A percentile compares a stretch with the other conserved stretches of the same genome.
These are phyloP conservation scores for Aspergillus diversus DNA, from an alignment of 495 filamentous ascomycete species.

Conservation along the genomic window DNA sequence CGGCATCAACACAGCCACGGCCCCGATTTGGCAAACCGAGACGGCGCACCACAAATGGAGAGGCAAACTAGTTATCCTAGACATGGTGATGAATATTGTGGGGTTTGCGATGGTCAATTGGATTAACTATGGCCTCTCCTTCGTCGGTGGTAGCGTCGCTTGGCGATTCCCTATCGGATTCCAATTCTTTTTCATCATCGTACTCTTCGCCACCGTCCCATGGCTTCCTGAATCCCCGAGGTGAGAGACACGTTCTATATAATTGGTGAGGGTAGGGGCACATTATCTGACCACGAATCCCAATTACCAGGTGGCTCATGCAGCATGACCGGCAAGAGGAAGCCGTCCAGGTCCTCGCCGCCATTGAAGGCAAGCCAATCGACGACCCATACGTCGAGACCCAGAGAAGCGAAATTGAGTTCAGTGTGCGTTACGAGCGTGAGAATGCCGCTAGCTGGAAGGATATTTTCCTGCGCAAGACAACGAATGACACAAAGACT, in stretches of 20 bases:
- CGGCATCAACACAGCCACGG: slow-evolving; percentile 66
- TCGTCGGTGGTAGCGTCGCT: slow-evolving; percentile 44
- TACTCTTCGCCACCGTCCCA: slow-evolving; percentile 51
- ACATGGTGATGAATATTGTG: slow-evolving; percentile 63
- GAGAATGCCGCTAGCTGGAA: slow-evolving; percentile 51
- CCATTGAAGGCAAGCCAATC: slow-evolving; percentile 47
- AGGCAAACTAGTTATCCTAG: slow-evolving; percentile 64
- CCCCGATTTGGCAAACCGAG: slow-evolving; percentile 69
- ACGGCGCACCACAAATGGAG: slow-evolving; percentile 61
- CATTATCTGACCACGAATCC: not conserved
- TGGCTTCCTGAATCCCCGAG: slow-evolving; percentile 61
- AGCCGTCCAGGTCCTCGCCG: slow-evolving; percentile 52
- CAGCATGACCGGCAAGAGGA: slow-evolving; percentile 46
- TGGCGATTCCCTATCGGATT: slow-evolving; percentile 60
- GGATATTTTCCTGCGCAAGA: slow-evolving; percentile 48
- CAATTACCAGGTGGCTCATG: slow-evolving; percentile 47
- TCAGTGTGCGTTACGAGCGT: slow-evolving; percentile 50
- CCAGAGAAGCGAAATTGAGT: slow-evolving; percentile 52
- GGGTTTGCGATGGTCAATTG: slow-evolving; percentile 59
- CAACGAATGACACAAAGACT: slow-evolving; percentile 45
- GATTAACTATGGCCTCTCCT: slow-evolving; percentile 61
- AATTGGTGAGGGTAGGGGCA: not conserved
- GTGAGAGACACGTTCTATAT: slow-evolving; percentile 25
- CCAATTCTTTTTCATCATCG: slow-evolving; percentile 58
- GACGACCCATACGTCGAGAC: slow-evolving; percentile 52